Base-by-base conservation (phyloP, 176 grass and related monocot genomes). In the Hordeum vulgare region DNA sequence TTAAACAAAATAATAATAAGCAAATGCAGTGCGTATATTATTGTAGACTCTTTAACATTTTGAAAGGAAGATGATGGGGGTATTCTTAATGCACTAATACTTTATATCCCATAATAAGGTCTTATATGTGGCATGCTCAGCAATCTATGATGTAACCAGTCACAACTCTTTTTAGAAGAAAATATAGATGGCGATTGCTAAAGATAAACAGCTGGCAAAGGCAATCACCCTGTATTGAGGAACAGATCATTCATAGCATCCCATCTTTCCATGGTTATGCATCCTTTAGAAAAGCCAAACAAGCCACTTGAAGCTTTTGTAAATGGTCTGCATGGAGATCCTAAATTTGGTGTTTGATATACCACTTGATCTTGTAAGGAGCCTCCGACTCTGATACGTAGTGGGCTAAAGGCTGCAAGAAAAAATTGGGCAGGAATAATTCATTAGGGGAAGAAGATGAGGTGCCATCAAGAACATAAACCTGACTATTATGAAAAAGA, bases 281-380 rank as follows among this genome's bases (percentile, higher is more conserved):
- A 99, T 53, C 96, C 96, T 82, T 94, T 75, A 71, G 96, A 99
- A 81, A 99, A 99, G 70, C 96, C 96, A 79, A 99, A 99, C 31
- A 99, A 76, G 21, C 91, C 93, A 59, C 89, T 53, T 59, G 89
- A 81, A 61, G 77, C 80, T 82, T 87, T 98, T 78, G 80, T 83
- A 71, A 99, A 96, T 66, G 85, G 83, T 33, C 65, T 65, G 31
- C 96, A 99, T 89, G 84, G 76, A 67, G 80, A 49, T 75, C 85
- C 89, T 67, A 90, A 85, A 90, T 89, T 96, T 40, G 91, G 76
- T 42, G 82, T 83, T 39, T 79, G 93, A 90, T 99, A 99, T 51
- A 94, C 51, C 21, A 99, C 91, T 92, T 94, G 96, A 85, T 99
- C 96, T 85, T 99, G 91, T 74, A 99, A 96, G 72, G 96, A 99